Evolutionary conservation across 257 asterid genomes (phyloP), one percentile per base, ranked within the genome.

Genomic region (Solanum pimpinellifolium): DNA sequence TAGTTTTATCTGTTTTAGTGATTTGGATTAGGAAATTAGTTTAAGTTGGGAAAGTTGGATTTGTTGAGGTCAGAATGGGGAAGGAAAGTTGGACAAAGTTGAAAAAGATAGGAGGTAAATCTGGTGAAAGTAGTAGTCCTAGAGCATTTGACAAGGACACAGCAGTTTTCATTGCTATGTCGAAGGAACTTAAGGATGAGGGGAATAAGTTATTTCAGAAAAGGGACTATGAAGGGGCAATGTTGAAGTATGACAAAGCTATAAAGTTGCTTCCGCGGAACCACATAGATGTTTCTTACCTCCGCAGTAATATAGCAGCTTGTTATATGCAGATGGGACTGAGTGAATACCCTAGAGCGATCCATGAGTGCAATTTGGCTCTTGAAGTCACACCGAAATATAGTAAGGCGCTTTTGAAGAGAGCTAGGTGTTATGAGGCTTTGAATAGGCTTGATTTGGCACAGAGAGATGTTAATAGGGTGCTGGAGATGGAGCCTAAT

Each of bases 371-470:
- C 88, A 94, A 96, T 92, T 91, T 96, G 90, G 95, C 98, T 66
- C 98, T 96, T 73, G 98, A 94, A 85, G 97, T 96, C 83, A 91
- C 98, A 59, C 98, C 98, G 4, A 94, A 93, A 72, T 94, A 94
- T 39, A 92, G 96, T 85, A 96, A 96, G 92, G 98, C 98, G 2
- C 92, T 96, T 47, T 85, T 96, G 95, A 96, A 96, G 94, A 92
- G 98, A 90, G 93, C 98, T 73, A 88, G 98, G 92, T 96, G 98
- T 91, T 96, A 96, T 85, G 98, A 96, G 92, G 96, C 98, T 12
- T 83, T 96, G 90, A 90, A 94, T 89, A 91, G 90, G 94, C 90
- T 94, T 52, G 94, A 94, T 88, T 92, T 96, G 92, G 95, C 98
- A 0, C 88, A 90, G 37, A 92, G 95, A 88, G 98, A 96, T 89